Conservation (phyloP, 2,329 filamentous ascomycete species). For the Exutisphaerella laricina region DNA sequence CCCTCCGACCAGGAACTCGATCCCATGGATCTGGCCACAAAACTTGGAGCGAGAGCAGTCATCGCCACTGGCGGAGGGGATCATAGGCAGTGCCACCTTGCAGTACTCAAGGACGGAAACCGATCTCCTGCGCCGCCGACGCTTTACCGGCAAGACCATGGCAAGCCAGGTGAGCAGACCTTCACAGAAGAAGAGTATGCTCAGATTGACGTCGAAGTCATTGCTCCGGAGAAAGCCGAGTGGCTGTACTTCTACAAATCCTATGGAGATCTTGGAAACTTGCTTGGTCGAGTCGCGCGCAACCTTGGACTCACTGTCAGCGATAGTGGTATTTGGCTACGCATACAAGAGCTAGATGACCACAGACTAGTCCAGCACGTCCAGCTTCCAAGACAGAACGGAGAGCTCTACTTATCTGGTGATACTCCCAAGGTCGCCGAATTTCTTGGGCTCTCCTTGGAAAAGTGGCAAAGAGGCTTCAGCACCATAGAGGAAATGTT, state of each 20-base stretch:
- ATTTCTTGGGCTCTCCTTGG: conserved; percentile 57
- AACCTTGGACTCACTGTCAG: conserved; percentile 62
- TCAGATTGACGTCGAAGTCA: conserved; percentile 65
- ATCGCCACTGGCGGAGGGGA: conserved; percentile 14
- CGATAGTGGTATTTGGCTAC: conserved; percentile 58
- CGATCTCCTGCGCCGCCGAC: conserved; percentile 2
- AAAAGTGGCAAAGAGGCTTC: conserved; percentile 54
- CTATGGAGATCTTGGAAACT: conserved; percentile 67
- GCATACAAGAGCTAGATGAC: conserved; percentile 62
- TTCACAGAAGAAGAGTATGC: conserved; percentile 37
- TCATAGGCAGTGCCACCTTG: conserved; percentile 12
- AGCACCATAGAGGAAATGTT: conserved; percentile 52
- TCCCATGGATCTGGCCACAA: conserved; percentile 33
- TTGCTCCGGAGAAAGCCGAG: conserved; percentile 39
- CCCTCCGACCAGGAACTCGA: conserved; percentile 12
- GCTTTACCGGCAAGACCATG: conserved; percentile 13
- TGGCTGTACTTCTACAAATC: conserved; percentile 65
- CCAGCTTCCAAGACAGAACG: conserved; percentile 35
- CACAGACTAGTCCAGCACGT: conserved; percentile 39
- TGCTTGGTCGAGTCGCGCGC: conserved; percentile 59
- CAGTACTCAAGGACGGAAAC: conserved; percentile 19
- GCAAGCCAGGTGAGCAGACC: neutral
- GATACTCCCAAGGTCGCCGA: conserved; percentile 52
- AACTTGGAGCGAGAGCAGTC: conserved; percentile 43
- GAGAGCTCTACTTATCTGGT: conserved; percentile 56